Evolutionary conservation across 1,284 basidiomycete genomes (phyloP), one percentile per base, ranked within the genome.

Genomic region (Boletus holoroseus): DNA sequence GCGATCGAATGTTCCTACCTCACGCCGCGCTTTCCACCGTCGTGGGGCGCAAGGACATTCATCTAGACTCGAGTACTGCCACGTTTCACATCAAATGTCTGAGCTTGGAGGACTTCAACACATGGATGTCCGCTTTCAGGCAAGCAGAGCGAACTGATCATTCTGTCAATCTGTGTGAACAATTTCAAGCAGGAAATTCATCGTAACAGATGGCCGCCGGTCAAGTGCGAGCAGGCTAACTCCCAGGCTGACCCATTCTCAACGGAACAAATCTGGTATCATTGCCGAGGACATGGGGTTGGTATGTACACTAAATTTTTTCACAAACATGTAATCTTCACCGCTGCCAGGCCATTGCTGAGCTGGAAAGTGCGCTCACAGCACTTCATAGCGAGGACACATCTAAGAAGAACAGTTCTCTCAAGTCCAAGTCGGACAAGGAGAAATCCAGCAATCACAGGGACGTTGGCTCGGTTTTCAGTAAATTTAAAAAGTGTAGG

Each of bases 61-160:
- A 89, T 61, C 76, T 92, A 44, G 89, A 92, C 62, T 82, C 85
- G 1, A 79, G 74, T 57, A 82, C 75, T 47, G 81, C 83, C 24
- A 90, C 86, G 1, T 91, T 89, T 62, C 88, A 90, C 65, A 78
- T 88, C 54, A 87, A 85, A 66, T 88, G 86, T 62, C 68, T 88
- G 22, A 81, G 73, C 46, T 69, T 68, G 16, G 78, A 81, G 7
- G 89, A 92, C 60, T 92, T 89, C 57, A 71, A 81, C 47, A 71
- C 65, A 40, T 91, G 88, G 88, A 87, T 87, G 75, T 55, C 70
- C 27, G 81, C 83, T 30, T 78, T 91, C 58, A 80, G 87, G 85
- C 85, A 56, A 64, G 68, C 59, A 47, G 20, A 12, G 12, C 18
- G 15, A 34, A 16, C 37, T 8, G 30, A 35, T 42, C 30, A 26